Evolutionary conservation across 1,284 basidiomycete genomes (phyloP).

Genomic region (Cryptococcus neoformans): DNA sequence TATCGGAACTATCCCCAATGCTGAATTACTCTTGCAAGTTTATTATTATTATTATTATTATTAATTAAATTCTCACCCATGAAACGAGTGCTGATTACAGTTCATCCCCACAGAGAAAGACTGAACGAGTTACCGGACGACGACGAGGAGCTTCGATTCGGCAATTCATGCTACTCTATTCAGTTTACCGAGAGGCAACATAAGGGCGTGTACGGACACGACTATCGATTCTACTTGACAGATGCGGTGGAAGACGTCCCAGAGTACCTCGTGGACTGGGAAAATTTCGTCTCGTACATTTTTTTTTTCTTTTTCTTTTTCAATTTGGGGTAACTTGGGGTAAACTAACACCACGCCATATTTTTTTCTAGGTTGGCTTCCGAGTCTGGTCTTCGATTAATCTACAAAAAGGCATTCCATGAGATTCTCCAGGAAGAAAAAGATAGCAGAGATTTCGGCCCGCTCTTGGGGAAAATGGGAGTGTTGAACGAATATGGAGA

Average conservation of each 20-base stretch:
- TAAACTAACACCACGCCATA: too few species aligned
- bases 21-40: conserved; percentile 71
- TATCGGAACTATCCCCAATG: conserved; percentile 91
- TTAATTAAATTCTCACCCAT: not conserved
- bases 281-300: conserved; percentile 78
- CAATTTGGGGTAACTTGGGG: too few species aligned
- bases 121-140: conserved; percentile 64
- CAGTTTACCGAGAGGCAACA: conserved; percentile 68
- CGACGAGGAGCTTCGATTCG: conserved; percentile 67
- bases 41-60: not conserved
- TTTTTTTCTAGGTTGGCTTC: not conserved
- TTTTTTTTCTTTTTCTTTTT: not conserved
- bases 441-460: conserved; percentile 69
- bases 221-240: conserved; percentile 87
- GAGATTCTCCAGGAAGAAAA: conserved; percentile 76
- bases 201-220: conserved; percentile 75
- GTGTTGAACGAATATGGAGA: conserved; percentile 79
- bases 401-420: conserved; percentile 87
- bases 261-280: conserved; percentile 95
- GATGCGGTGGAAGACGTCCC: conserved; percentile 97
- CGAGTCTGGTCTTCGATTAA: conserved; percentile 70
- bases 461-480: conserved; percentile 79
- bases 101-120: conserved; percentile 54
- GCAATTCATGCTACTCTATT: conserved; percentile 86
- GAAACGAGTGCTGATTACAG: not conserved